Conservation (phyloP, 1,284 basidiomycete species). For the Athelia sp. region DNA sequence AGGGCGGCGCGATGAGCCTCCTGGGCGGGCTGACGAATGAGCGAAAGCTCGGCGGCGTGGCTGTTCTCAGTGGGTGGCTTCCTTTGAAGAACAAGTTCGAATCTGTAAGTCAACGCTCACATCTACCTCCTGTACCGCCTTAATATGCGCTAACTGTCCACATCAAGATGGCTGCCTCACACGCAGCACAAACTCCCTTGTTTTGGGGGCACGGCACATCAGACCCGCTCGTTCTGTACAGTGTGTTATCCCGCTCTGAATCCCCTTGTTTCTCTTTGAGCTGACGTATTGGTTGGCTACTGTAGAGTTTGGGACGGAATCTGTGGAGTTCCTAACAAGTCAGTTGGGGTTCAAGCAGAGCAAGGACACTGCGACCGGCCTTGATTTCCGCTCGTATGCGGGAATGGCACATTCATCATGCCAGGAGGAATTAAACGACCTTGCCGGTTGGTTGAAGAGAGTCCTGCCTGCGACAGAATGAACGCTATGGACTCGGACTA, state of each 20-base stretch:
- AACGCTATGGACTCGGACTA: background rate
- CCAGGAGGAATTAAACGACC: conserved; percentile 58
- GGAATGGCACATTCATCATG: conserved; percentile 62
- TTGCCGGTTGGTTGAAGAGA: conserved; percentile 58
- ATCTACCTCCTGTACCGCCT: conserved; percentile 7
- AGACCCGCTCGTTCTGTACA: conserved; percentile 70
- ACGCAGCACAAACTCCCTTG: conserved; percentile 61
- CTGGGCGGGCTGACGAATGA: conserved; percentile 67
- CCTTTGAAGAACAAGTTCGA: conserved; percentile 63
- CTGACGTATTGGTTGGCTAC: too few species aligned
- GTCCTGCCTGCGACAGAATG: conserved; percentile 30
- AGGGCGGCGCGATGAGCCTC: conserved; percentile 79
- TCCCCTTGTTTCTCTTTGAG: too few species aligned
- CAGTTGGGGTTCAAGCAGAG: conserved; percentile 38
- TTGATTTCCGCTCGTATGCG: conserved; percentile 59
- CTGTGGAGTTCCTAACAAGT: conserved; percentile 49
- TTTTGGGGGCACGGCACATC: conserved; percentile 87
- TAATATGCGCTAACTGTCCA: conserved; percentile 3
- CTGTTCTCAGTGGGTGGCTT: conserved; percentile 74
- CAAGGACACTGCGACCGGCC: conserved; percentile 31
- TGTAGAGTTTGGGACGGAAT: conserved; percentile 40
- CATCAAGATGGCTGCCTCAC: conserved; percentile 51
- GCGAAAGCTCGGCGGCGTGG: conserved; percentile 69
- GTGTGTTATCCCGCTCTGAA: too few species aligned
- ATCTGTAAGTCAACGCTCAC: conserved; percentile 36